phyloP scores from a whole-genome alignment of 2,329 filamentous ascomycete species.

The Knufia petricola region DNA sequence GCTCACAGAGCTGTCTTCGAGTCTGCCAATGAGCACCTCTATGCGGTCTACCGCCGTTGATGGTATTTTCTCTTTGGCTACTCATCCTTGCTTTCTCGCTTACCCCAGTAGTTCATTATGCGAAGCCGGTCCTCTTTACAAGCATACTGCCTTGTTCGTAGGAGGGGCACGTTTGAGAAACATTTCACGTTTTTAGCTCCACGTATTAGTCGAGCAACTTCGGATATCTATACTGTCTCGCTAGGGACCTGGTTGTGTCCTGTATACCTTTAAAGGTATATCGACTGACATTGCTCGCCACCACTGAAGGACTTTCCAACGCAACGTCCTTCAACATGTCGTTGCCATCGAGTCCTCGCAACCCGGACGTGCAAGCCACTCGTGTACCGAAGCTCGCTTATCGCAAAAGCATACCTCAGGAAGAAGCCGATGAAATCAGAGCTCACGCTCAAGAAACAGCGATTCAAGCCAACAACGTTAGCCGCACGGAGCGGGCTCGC shows the following conservation, averaged over 20 bases:
- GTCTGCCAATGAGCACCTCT: neutral
- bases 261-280: neutral
- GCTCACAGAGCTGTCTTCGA: neutral
- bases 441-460: neutral
- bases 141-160: neutral
- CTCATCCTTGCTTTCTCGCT: constrained; percentile 3
- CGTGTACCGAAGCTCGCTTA: constrained; percentile 8
- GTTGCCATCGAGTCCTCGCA: neutral
- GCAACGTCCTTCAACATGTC: neutral
- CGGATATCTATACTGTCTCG: neutral
- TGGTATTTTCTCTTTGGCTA: neutral
- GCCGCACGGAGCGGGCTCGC: neutral
- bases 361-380: neutral
- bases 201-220: neutral
- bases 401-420: constrained; percentile 4
- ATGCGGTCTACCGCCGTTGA: neutral
- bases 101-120: neutral
- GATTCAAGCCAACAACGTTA: neutral
- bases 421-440: neutral
- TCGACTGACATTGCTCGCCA: no score
- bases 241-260: no score
- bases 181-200: neutral
- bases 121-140: neutral
- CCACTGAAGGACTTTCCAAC: neutral
- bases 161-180: neutral